A percentile compares a stretch with the other conserved stretches of the same genome.
Evolutionary conservation across 1,284 basidiomycete species (phyloP).

Genomic region (Microbotryomycetes sp.): DNA sequence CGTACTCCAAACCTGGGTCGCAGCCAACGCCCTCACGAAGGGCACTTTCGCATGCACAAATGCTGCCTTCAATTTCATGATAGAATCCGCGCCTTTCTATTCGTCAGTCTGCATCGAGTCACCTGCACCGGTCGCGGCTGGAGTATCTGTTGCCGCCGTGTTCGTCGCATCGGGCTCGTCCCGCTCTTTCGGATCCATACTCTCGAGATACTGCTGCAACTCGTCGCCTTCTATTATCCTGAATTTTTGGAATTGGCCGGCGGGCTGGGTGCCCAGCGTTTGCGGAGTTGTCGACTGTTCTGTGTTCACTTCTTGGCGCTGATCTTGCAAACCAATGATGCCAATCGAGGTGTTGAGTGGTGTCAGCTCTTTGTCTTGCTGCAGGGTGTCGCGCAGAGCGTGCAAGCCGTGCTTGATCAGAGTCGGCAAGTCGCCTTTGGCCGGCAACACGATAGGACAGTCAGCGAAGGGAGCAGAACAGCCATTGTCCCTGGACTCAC

Average conservation of each 20-base stretch:
- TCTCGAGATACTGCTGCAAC: slow-evolving; percentile 32
- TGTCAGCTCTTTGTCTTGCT: slow-evolving; percentile 93
- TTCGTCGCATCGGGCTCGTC: not conserved
- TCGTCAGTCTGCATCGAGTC: not conserved
- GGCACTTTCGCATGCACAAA: too few relatives aligned
- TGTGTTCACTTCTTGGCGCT: not conserved
- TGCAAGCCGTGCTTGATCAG: slow-evolving; percentile 86
- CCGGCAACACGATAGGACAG: too few relatives aligned
- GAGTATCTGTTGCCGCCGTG: not conserved
- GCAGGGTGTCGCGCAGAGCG: slow-evolving; percentile 86
- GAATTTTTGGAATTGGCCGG: slow-evolving; percentile 53
- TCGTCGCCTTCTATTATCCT: slow-evolving; percentile 63
- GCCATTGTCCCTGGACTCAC: slow-evolving; percentile 48
- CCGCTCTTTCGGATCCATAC: slow-evolving; percentile 26
- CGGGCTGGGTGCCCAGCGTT: not conserved
- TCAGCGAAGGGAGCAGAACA: not conserved
- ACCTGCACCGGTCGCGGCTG: not conserved
- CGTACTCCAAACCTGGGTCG: too few relatives aligned
- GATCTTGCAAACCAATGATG: slow-evolving; percentile 50
- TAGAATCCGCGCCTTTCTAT: too few relatives aligned
- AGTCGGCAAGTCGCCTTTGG: slow-evolving; percentile 70
- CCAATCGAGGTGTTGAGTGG: slow-evolving; percentile 87
- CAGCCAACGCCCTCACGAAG: too few relatives aligned
- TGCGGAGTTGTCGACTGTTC: not conserved
- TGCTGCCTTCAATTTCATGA: too few relatives aligned